Evolutionary conservation across 306 rosid genomes (phyloP).

Genomic region (Cicer arietinum): DNA sequence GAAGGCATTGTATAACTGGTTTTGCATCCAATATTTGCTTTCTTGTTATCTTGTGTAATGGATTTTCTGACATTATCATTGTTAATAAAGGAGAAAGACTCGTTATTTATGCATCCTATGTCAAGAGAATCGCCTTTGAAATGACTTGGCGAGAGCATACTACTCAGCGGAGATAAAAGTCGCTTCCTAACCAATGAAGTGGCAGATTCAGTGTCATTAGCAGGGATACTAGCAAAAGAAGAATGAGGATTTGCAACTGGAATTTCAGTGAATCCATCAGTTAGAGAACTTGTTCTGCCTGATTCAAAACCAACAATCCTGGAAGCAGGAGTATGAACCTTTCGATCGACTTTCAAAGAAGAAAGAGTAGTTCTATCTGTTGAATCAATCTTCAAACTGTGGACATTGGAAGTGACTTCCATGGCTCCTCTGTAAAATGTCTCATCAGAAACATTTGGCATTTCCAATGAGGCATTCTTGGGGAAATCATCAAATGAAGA

Average conservation of each 20-base stretch:
- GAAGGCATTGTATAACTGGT: constrained; percentile 50
- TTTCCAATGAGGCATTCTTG: constrained; percentile 56
- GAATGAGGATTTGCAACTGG: constrained; percentile 48
- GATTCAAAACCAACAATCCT: constrained; percentile 92
- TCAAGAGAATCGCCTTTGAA: constrained; percentile 74
- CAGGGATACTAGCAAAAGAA: constrained; percentile 39
- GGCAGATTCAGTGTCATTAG: constrained; percentile 56
- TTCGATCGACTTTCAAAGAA: constrained; percentile 56
- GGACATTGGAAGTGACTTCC: constrained; percentile 72
- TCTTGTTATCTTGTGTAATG: constrained; percentile 72
- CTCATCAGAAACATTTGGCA: constrained; percentile 55
- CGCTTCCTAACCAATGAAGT: constrained; percentile 83
- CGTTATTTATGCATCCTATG: constrained; percentile 60
- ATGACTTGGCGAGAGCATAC: constrained; percentile 74
- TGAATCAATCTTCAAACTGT: constrained; percentile 63
- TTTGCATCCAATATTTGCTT: constrained; percentile 82
- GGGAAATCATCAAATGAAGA: constrained; percentile 62
- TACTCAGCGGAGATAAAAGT: constrained; percentile 77
- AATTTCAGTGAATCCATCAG: constrained; percentile 51
- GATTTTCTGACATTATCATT: constrained; percentile 47
- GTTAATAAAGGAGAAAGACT: constrained; percentile 41
- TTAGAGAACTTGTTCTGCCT: constrained; percentile 53
- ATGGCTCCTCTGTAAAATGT: constrained; percentile 56
- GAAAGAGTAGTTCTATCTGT: constrained; percentile 51
- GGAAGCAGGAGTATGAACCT: constrained; percentile 72